Base-by-base conservation (phyloP, 306 rosid species). In the Styphnolobium japonicum region DNA sequence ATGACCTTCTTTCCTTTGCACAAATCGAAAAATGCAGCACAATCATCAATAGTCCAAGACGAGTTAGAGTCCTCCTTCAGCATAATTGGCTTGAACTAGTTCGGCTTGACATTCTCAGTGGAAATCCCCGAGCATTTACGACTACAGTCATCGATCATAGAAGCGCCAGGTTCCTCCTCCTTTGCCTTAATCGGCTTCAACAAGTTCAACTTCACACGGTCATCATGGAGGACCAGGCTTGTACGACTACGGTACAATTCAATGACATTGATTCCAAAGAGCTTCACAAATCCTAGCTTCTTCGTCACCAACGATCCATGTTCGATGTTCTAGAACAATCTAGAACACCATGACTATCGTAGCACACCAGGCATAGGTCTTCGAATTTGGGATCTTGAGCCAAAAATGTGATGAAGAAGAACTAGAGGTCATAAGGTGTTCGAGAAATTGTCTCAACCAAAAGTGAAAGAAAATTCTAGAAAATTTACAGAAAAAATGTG, bases 231-330 rank as follows among this genome's bases (percentile, higher is more conserved):
- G n/a, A 40, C 34, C 27, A 81, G 15, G 14, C 81, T 78, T 64
- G 10, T 43, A 21, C 45, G 72, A 5, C 85, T 75, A 45, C 61
- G 67, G 40, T 46, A 36, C 45, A 55, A 21, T 27, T 80, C 84
- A 62, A 45, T 78, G 60, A 67, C 90, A 89, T 81, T 83, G 78
- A 22, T 71, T n/a, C n/a, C n/a, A n/a, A n/a, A n/a, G n/a, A n/a
- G n/a, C n/a, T n/a, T n/a, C n/a, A n/a, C n/a, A n/a, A n/a, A n/a
- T n/a, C n/a, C n/a, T n/a, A n/a, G n/a, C n/a, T n/a, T n/a, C n/a
- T n/a, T n/a, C n/a, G n/a, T n/a, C n/a, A n/a, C n/a, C n/a, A n/a
- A n/a, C n/a, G n/a, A n/a, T n/a, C n/a, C n/a, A n/a, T n/a, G n/a
- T n/a, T n/a, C n/a, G n/a, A n/a, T n/a, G n/a, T n/a, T n/a, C n/a